Evolutionary conservation across 2,329 filamentous ascomycete genomes (phyloP).

Genomic region (Cladobotryum mycophilum): DNA sequence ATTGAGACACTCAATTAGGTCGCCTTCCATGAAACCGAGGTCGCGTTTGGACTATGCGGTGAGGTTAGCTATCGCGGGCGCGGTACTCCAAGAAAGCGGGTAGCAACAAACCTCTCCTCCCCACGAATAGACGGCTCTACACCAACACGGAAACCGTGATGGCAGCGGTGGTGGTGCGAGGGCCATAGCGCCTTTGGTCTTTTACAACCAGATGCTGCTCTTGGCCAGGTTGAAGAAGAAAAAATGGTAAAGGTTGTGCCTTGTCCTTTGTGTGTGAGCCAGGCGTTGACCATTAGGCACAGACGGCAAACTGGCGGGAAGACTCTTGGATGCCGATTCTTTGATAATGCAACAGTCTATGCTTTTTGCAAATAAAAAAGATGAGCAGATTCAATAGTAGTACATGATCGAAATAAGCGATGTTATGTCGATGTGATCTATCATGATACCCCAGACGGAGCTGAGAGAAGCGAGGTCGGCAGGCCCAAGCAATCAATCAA

Average conservation of each 20-base stretch:
- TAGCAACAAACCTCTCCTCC: slow-evolving; percentile 65
- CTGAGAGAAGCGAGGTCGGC: slow-evolving; percentile 6
- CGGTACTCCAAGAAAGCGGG: background rate
- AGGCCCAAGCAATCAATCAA: background rate
- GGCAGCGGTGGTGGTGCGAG: slow-evolving; percentile 58
- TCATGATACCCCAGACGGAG: slow-evolving; percentile 9
- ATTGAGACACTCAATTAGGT: slow-evolving; percentile 96
- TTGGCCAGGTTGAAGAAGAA: background rate
- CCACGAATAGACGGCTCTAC: slow-evolving; percentile 86
- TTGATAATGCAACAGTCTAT: background rate
- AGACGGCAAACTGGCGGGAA: background rate
- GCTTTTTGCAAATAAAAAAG: background rate
- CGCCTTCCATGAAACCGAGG: slow-evolving; percentile 93
- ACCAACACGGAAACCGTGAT: slow-evolving; percentile 83
- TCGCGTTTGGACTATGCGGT: slow-evolving; percentile 72
- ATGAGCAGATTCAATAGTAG: slow-evolving; percentile 1
- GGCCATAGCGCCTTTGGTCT: slow-evolving; percentile 37
- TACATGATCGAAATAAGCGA: slow-evolving; percentile 8
- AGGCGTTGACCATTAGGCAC: background rate
- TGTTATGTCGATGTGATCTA: slow-evolving; percentile 4
- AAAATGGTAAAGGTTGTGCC: background rate
- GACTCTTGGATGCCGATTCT: background rate
- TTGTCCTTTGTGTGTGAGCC: too few relatives aligned
- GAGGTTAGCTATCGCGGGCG: slow-evolving; percentile 16
- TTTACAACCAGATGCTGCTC: background rate